Evolutionary conservation across 768 basidiomycete species (phyloP).

Genomic region (Daedaleopsis nitida): DNA sequence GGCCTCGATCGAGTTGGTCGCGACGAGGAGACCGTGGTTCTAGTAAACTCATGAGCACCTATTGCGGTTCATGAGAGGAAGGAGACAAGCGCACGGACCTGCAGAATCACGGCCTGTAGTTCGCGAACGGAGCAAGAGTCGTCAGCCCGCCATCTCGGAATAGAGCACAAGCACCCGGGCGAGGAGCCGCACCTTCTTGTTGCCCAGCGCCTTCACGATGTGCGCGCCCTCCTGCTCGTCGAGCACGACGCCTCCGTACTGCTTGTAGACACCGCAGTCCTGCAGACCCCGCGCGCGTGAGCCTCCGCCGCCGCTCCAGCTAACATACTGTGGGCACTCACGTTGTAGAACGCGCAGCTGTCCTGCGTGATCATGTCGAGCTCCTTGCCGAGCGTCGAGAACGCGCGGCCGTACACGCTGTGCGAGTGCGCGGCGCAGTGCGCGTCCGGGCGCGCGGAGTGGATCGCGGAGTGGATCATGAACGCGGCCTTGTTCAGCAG

Average conservation of each 20-base stretch:
- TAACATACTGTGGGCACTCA: not conserved
- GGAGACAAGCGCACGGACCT: not conserved
- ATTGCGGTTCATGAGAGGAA: not conserved
- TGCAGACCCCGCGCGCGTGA: not conserved
- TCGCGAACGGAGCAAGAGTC: not conserved
- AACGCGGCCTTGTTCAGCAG: conserved; percentile 41
- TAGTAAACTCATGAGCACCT: not conserved
- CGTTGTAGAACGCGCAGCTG: conserved; percentile 36
- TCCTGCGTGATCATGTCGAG: conserved; percentile 39
- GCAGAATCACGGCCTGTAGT: not conserved
- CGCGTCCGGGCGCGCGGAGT: conserved; percentile 38
- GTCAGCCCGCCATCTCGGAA: too few species aligned
- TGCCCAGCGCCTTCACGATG: conserved; percentile 33
- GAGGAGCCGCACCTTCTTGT: conserved; percentile 29
- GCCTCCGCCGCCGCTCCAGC: too few species aligned
- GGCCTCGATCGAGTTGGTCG: conserved; percentile 27
- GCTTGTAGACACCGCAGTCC: conserved; percentile 33
- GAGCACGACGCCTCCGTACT: conserved; percentile 39
- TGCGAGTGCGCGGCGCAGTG: conserved; percentile 39
- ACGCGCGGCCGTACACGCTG: conserved; percentile 39
- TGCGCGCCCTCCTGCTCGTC: conserved; percentile 33
- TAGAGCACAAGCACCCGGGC: not conserved
- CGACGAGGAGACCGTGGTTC: conserved; percentile 33
- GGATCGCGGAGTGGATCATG: conserved; percentile 40
- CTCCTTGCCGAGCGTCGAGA: conserved; percentile 35